Base-by-base conservation (phyloP, 2,329 filamentous ascomycete species). In the Blumeria hordei region DNA sequence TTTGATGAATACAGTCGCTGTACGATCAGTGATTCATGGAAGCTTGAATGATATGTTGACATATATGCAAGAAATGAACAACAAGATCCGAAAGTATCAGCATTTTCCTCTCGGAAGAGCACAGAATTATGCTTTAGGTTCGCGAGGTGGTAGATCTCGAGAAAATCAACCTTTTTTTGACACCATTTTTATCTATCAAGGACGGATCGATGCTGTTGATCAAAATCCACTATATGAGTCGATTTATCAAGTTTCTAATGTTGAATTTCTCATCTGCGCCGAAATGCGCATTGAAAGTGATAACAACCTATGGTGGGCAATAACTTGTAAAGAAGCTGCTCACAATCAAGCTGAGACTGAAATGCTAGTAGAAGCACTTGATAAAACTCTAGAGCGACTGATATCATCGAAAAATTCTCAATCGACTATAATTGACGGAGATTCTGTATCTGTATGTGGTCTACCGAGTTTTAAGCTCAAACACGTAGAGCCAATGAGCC, bases 1-100 rank as follows among this genome's bases (percentile, higher is more conserved):
- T 0, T 86, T 84, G 0, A 94, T 95, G 85, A 95, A 94, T 63
- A 94, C 88, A 0, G 80, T 94, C 0, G 77, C 83, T 0, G 72
- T 94, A 7, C 75, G 88, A 10, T 75, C 75, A 1, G 72, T 88
- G 2, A 65, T 94, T 2, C 83, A 92, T 61, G 85, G 85, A 1
- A 78, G 73, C 0, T 68, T 75, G 0, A 59, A 66, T 0, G 74
- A 80, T 0, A 80, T 93, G 68, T 68, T 94, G 33, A 72, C 70
- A 11, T 84, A 88, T 62, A 73, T 88, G 59, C 87, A 94, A 63
- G 75, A 80, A 1, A 81, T 76, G 57, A 76, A 85, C 66, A 71
- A 73, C 1, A 73, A 74, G 28, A 75, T 87, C 34, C 71, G 78
- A n/a, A 74, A 81, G 57, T 78, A 82, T 63, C 85, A 94, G 64